phyloP scores from a whole-genome alignment of 2,329 filamentous ascomycete genomes.

The Monosporascus ibericus region DNA sequence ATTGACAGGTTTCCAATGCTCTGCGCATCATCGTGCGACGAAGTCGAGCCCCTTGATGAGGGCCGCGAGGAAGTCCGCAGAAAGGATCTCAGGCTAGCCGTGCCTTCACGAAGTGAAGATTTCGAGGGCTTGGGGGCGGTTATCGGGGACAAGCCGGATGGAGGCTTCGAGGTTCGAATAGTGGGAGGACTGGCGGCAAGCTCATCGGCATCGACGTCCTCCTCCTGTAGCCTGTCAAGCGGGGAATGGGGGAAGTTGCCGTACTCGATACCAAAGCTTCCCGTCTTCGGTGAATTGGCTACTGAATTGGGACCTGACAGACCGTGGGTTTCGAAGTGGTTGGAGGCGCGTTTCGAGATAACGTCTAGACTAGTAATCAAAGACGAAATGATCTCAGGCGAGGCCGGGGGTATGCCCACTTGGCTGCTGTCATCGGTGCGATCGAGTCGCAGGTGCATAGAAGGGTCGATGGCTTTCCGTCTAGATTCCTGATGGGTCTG shows the following conservation, averaged over 20 bases:
- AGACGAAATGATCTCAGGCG: slow-evolving; percentile 64
- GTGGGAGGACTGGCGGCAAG: slow-evolving; percentile 62
- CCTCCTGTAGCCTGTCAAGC: slow-evolving; percentile 42
- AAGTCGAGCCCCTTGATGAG: slow-evolving; percentile 51
- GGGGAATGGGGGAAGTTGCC: slow-evolving; percentile 53
- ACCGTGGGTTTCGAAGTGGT: slow-evolving; percentile 59
- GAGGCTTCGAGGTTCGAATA: slow-evolving; percentile 74
- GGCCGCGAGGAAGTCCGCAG: slow-evolving; percentile 53
- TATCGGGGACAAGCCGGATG: slow-evolving; percentile 66
- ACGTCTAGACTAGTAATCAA: slow-evolving; percentile 65
- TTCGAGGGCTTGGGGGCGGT: slow-evolving; percentile 55
- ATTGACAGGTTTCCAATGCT: slow-evolving; percentile 61
- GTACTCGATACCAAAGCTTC: slow-evolving; percentile 68
- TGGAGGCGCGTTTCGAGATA: slow-evolving; percentile 60
- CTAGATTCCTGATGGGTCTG: slow-evolving; percentile 25
- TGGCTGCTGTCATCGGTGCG: slow-evolving; percentile 18
- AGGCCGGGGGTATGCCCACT: slow-evolving; percentile 37
- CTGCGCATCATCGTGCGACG: slow-evolving; percentile 52
- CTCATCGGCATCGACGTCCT: slow-evolving; percentile 48
- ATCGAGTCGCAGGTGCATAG: slow-evolving; percentile 21
- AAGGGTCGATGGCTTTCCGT: slow-evolving; percentile 25
- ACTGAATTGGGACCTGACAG: slow-evolving; percentile 34
- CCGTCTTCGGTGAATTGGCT: slow-evolving; percentile 32
- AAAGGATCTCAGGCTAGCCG: slow-evolving; percentile 51
- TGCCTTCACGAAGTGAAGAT: slow-evolving; percentile 42